Evolutionary conservation across 116 monocot species (phyloP).

Genomic region (Dioscorea cayenensis): DNA sequence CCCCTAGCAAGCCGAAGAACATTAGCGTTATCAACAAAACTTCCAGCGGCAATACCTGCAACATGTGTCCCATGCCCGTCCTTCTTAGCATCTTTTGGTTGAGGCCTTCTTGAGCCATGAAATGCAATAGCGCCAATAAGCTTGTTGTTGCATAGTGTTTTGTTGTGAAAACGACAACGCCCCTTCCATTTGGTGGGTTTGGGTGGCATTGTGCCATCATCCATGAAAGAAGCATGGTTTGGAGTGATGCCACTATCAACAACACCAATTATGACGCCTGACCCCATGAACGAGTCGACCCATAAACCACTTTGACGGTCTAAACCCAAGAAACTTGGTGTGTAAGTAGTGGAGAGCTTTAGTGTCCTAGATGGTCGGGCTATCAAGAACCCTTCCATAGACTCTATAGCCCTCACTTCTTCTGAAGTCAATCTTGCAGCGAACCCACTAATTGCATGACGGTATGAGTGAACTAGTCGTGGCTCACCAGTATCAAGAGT

Average conservation of each 20-base stretch:
- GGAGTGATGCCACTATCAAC: slow-evolving; percentile 13
- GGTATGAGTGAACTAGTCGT: slow-evolving; percentile 19
- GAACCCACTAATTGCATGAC: slow-evolving; percentile 17
- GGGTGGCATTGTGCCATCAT: background rate
- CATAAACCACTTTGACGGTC: background rate
- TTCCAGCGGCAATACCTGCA: slow-evolving; percentile 1
- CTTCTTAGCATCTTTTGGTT: background rate
- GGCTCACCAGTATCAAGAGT: background rate
- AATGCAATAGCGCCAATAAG: slow-evolving; percentile 6
- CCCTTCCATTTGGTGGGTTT: background rate
- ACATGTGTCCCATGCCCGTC: slow-evolving; percentile 3
- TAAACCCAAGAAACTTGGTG: slow-evolving; percentile 3
- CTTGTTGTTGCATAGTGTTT: slow-evolving; percentile 19
- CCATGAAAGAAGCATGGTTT: background rate
- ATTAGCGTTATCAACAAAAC: background rate
- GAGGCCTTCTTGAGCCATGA: background rate
- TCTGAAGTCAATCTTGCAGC: slow-evolving; percentile 14
- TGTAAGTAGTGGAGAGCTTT: slow-evolving; percentile 7
- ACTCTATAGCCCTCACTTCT: slow-evolving; percentile 10
- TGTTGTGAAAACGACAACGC: background rate
- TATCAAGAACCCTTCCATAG: background rate
- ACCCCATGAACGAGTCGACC: background rate
- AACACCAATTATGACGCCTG: slow-evolving; percentile 16
- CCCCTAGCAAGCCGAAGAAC: background rate
- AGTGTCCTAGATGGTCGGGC: background rate